Conservation (phyloP, 2,329 filamentous ascomycete genomes). For the Arthrobotrys conoides region DNA sequence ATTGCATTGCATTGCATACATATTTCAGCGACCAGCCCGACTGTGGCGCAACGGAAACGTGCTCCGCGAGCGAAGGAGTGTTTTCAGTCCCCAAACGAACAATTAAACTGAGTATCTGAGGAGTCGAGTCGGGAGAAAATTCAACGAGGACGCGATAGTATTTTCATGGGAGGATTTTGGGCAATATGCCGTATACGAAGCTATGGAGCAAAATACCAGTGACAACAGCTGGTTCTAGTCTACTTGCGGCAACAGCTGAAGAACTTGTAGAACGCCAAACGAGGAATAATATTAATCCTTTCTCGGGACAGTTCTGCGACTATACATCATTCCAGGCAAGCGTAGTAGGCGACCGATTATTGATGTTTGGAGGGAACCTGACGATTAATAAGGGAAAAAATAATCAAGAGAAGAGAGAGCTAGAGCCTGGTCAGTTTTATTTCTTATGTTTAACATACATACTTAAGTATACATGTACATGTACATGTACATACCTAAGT, state of each 20-base stretch:
- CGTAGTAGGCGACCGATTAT: slow-evolving; percentile 41
- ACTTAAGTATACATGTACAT: not conserved
- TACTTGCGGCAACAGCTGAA: slow-evolving; percentile 8
- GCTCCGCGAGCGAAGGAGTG: not conserved
- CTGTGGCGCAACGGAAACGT: slow-evolving; percentile 15
- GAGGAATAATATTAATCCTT: slow-evolving; percentile 15
- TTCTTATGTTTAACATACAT: no score
- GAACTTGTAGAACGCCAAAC: slow-evolving; percentile 48
- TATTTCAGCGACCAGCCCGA: no score
- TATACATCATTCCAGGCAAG: slow-evolving; percentile 61
- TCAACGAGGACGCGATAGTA: not conserved
- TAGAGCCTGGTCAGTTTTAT: slow-evolving; percentile 48
- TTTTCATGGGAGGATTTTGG: not conserved
- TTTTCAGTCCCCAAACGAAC: not conserved
- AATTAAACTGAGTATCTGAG: not conserved
- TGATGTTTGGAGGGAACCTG: slow-evolving; percentile 60
- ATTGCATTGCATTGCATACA: no score
- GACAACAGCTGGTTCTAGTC: not conserved
- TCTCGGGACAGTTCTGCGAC: slow-evolving; percentile 58
- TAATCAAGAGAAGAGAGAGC: slow-evolving; percentile 48
- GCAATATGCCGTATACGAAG: slow-evolving; percentile 30
- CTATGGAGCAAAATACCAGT: slow-evolving; percentile 17
- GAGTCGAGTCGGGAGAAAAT: not conserved
- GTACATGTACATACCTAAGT: not conserved
- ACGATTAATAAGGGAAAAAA: slow-evolving; percentile 50